Conservation (phyloP, 1,284 basidiomycete species). For the Apiotrichum laibachii region DNA sequence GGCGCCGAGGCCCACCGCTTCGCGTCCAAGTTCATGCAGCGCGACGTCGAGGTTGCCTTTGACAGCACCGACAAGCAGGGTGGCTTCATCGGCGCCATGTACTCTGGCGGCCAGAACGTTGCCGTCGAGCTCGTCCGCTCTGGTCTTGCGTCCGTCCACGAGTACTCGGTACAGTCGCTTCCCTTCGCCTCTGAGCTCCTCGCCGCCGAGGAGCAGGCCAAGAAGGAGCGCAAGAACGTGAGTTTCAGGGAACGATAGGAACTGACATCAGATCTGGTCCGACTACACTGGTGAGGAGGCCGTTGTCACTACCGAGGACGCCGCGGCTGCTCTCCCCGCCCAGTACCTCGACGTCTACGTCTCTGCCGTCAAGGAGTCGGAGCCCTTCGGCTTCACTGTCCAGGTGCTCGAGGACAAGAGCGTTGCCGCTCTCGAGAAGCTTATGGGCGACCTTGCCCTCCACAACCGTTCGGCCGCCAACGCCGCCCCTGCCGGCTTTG, state of each 20-base stretch:
- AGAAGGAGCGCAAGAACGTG: conserved; percentile 71
- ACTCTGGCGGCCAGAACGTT: conserved; percentile 73
- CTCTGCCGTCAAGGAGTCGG: conserved; percentile 77
- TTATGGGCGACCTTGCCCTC: conserved; percentile 89
- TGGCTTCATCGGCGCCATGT: conserved; percentile 89
- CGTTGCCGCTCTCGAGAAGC: conserved; percentile 80
- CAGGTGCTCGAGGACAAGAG: conserved; percentile 82
- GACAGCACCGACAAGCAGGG: conserved; percentile 89
- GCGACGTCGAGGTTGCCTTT: conserved; percentile 90
- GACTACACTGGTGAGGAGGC: conserved; percentile 67
- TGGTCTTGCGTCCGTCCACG: conserved; percentile 73
- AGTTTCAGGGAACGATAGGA: too few species aligned
- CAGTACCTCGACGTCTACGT: conserved; percentile 90
- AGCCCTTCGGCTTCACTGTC: conserved; percentile 81
- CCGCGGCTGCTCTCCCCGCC: conserved; percentile 62
- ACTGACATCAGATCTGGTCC: conserved; percentile 67
- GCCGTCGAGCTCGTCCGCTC: conserved; percentile 79
- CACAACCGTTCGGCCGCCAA: conserved; percentile 69
- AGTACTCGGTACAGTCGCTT: conserved; percentile 78
- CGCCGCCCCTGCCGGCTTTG: conserved; percentile 61
- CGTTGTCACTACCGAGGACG: conserved; percentile 51
- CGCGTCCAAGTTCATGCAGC: conserved; percentile 80
- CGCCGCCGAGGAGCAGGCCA: conserved; percentile 81
- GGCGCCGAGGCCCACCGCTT: conserved; percentile 81
- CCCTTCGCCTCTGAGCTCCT: conserved; percentile 74